Conservation (phyloP, 2,329 filamentous ascomycete species). For the Trichophyton schoenleinii region DNA sequence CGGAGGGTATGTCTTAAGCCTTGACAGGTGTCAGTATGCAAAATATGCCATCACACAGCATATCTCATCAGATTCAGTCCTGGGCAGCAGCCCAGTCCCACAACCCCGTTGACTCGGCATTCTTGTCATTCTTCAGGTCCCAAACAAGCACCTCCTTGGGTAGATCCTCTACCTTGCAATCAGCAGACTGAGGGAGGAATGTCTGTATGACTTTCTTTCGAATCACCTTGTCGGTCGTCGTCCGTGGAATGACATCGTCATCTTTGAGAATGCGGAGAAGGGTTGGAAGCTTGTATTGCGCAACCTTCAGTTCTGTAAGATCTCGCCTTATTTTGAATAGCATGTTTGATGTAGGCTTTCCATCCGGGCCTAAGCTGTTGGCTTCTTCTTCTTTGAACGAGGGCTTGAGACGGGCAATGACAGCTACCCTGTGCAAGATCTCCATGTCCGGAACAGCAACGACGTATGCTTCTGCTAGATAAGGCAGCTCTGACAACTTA, state of each 20-base stretch:
- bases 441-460: slow-evolving; percentile 9
- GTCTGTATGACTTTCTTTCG: slow-evolving; percentile 3
- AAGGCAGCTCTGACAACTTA: slow-evolving; percentile 12
- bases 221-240: slow-evolving; percentile 3
- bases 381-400: not conserved
- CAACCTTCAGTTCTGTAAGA: slow-evolving; percentile 4
- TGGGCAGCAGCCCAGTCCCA: slow-evolving; percentile 2
- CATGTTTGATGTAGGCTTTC: not conserved
- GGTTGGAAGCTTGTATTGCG: slow-evolving; percentile 8
- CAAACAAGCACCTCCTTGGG: not conserved
- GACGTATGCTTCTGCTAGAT: slow-evolving; percentile 13
- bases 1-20: not conserved
- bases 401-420: slow-evolving; percentile 5
- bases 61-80: not conserved
- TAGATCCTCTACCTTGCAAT: slow-evolving; percentile 1
- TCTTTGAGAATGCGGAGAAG: slow-evolving; percentile 10
- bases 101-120: not conserved
- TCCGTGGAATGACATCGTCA: slow-evolving; percentile 7
- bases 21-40: no score
- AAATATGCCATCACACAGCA: not conserved
- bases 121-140: not conserved
- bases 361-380: not conserved
- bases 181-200: slow-evolving; percentile 5
- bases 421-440: slow-evolving; percentile 5
- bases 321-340: slow-evolving; percentile 9